Percentiles rank a stretch among this genome's conserved stretches.
Evolutionary conservation across 129 eudicot species (phyloP).

Genomic region (Cynara cardunculus): DNA sequence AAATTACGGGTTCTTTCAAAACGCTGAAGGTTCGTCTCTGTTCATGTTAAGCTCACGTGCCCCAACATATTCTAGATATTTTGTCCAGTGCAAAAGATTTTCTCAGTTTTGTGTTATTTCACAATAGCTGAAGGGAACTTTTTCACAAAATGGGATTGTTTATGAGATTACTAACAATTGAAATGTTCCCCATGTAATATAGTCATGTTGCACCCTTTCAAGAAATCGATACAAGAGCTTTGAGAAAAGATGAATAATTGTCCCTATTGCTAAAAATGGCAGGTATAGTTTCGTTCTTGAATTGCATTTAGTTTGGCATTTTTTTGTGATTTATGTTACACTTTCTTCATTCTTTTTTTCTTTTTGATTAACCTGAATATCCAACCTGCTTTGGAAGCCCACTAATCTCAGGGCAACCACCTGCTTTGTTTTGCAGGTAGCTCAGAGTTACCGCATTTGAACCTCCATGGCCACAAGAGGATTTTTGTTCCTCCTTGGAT

Average conservation of each 20-base stretch:
- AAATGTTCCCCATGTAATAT: not conserved
- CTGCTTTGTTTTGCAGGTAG: too few relatives aligned
- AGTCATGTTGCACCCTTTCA: constrained; percentile 87
- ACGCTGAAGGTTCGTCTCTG: constrained; percentile 62
- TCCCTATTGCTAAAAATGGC: constrained; percentile 69
- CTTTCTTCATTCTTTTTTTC: too few relatives aligned
- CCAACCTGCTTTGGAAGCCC: too few relatives aligned
- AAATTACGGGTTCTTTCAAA: constrained; percentile 76
- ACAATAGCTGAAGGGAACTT: not conserved
- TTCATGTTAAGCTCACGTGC: not conserved
- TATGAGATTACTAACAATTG: not conserved
- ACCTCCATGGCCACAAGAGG: too few relatives aligned
- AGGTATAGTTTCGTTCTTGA: constrained; percentile 33
- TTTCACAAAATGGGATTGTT: too few relatives aligned
- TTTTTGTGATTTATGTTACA: too few relatives aligned
- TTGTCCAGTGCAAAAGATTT: not conserved
- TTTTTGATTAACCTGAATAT: too few relatives aligned
- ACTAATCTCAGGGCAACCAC: too few relatives aligned
- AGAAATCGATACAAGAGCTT: constrained; percentile 85
- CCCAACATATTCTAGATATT: not conserved
- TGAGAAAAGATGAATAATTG: constrained; percentile 79
- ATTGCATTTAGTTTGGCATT: too few relatives aligned
- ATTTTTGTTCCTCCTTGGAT: too few relatives aligned
- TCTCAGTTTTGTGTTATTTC: not conserved
- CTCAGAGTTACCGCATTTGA: too few relatives aligned